Percentiles rank a stretch among this genome's conserved stretches.
Evolutionary conservation across 2,329 filamentous ascomycete genomes (phyloP).

Genomic region (Calycina marina): DNA sequence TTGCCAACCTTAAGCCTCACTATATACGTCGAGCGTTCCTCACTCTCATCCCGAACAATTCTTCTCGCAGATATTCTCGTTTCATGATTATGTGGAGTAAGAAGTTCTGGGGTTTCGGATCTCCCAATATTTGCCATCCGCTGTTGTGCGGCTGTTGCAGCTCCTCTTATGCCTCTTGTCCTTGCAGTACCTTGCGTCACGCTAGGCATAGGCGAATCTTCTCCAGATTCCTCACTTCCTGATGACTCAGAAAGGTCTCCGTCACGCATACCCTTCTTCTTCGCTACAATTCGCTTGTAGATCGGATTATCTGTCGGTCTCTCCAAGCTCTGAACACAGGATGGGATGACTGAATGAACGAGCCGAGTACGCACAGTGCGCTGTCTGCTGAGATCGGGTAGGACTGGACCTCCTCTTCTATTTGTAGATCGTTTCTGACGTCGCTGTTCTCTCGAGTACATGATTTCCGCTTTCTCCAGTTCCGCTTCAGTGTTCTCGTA

Average conservation of each 20-base stretch:
- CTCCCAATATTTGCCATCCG: conserved; percentile 71
- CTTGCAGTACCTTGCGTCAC: conserved; percentile 61
- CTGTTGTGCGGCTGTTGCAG: conserved; percentile 72
- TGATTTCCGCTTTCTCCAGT: conserved; percentile 78
- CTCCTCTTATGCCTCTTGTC: conserved; percentile 78
- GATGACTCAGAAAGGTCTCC: conserved; percentile 67
- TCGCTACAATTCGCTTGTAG: conserved; percentile 62
- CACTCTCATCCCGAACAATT: conserved; percentile 50
- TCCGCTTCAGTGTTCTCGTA: conserved; percentile 89
- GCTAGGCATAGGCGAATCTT: conserved; percentile 71
- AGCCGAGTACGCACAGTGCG: conserved; percentile 85
- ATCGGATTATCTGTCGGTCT: conserved; percentile 53
- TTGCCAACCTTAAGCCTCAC: conserved; percentile 63
- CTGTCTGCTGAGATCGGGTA: conserved; percentile 91
- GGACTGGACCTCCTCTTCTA: conserved; percentile 73
- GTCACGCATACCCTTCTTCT: conserved; percentile 39
- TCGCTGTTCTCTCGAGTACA: conserved; percentile 84
- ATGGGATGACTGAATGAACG: conserved; percentile 84
- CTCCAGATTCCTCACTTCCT: conserved; percentile 75
- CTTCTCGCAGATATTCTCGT: conserved; percentile 49
- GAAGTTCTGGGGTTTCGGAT: conserved; percentile 78
- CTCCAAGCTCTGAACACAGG: conserved; percentile 64
- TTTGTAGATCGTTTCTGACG: conserved; percentile 94
- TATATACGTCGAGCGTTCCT: conserved; percentile 48
- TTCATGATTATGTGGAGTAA: conserved; percentile 55